Evolutionary conservation across 108 stramenopile species (phyloP), one percentile per base, ranked within the genome.

Genomic region (Chaetoceros tenuissimus): DNA sequence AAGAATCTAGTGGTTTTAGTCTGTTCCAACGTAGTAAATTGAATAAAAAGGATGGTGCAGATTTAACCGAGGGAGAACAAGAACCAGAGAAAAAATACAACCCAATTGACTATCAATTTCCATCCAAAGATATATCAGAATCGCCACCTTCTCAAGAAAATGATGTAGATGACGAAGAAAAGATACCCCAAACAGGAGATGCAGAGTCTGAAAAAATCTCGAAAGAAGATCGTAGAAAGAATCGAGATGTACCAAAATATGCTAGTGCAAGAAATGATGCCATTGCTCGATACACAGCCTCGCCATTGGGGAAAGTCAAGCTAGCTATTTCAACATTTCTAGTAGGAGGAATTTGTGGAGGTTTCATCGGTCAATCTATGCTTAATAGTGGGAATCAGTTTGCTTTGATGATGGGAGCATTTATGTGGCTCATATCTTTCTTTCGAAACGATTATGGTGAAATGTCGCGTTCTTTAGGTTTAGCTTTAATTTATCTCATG

Each of bases 361-460:
- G 62, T 27, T 82, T 83, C 52, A 28, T 82, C 8, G 71, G 68
- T 43, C 21, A 50, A 46, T 67, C 60, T 1, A 22, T 66, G 0
- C 7, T 78, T 44, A 69, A 78, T 29, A 57, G 54, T 60, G 53
- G 73, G 43, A 34, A 50, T 3, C 13, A 30, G 44, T 48, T 73
- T 55, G 66, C 57, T 20, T 46, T 60, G 3, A 51, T 66, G 17
- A 58, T 67, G 53, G 62, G 69, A 46, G 18, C 57, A 46, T 31
- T 71, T 21, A 57, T 81, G 27, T 51, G 78, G 3, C 25, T 76
- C n/a, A 50, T 73, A 28, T 70, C 71, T 16, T 72, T 75, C 30
- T 64, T 85, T 8, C 78, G 90, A 24, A 84, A 81, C 34, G 57
- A 83, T 44, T 82, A 84, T 47, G 90, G 90, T 34, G 86, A 87